Evolutionary conservation across 148 eudicot species (phyloP), one percentile per base, ranked within the genome.

Genomic region (Rhododendron vialii): DNA sequence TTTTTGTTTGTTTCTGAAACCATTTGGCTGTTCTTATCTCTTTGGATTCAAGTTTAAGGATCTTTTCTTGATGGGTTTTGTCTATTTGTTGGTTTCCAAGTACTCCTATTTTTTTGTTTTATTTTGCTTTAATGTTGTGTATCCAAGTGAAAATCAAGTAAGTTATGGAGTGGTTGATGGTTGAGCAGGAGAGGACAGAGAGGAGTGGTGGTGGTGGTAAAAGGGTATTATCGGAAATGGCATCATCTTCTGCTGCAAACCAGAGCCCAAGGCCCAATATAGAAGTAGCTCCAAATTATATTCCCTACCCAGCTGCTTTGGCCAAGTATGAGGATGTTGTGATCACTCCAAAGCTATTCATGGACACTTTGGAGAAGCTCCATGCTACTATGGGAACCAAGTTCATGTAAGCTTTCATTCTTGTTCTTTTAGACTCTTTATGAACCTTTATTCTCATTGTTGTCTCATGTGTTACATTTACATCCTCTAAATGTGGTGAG

Each of bases 301-400:
- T 88, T 82, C 87, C 88, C 61, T 95, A 97, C 85, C 96, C 98
- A 38, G 86, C 91, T 36, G 89, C 99, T 76, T 81, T 91, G 86
- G 98, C 96, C 28, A 91, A 88, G 78, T 95, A 92, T 78, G 98
- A 95, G 82, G 95, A 95, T 33, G 91, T 95, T 61, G 90, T 89
- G 14, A 88, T 88, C 45, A 89, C 88, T 83, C 92, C 88, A 28
- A 90, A 89, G 84, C 93, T 93, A 33, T 98, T 98, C 83, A 89
- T 92, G 93, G 92, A 90, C 65, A 90, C 96, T 83, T 83, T 98
- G 50, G 90, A 93, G 90, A 95, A 93, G 86, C 95, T 94, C 61
- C 98, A 98, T 91, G 88, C 91, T 87, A 74, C 88, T 2, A 93
- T 98, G 99, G 95, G 95, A 69, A 93, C 98, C 86, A 98, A 95